Conservation (phyloP, 192 early-diverging fungal genomes). For the Linnemannia zychae region DNA sequence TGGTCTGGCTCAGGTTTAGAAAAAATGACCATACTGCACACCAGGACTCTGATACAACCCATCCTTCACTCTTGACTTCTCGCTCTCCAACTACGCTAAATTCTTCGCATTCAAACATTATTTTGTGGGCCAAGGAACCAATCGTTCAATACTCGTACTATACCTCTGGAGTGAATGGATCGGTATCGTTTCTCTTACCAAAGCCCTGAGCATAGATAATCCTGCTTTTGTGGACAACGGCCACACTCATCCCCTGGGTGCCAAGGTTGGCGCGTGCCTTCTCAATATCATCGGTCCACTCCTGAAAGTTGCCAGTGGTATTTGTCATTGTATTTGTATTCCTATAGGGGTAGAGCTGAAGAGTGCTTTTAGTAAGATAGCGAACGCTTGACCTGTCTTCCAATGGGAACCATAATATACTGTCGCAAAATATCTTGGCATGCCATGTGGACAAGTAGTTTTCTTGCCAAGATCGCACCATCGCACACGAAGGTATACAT, state of each 20-base stretch:
- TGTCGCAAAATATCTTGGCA: conserved; percentile 21
- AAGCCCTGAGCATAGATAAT: conserved; percentile 21
- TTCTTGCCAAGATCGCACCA: conserved; percentile 20
- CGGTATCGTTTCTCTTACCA: conserved; percentile 31
- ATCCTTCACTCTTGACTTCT: conserved; percentile 9
- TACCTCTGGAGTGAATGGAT: conserved; percentile 31
- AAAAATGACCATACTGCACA: neutral
- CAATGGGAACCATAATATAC: conserved; percentile 12
- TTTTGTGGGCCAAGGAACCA: conserved; percentile 22
- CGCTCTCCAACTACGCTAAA: conserved; percentile 10
- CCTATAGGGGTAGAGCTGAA: conserved; percentile 10
- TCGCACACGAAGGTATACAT: neutral
- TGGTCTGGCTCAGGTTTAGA: conserved; percentile 2
- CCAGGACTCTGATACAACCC: conserved; percentile 7
- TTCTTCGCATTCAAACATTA: conserved; percentile 13
- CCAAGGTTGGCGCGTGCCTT: conserved; percentile 25
- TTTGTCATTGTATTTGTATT: conserved; percentile 22
- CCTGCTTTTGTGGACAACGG: conserved; percentile 21
- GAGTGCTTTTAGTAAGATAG: conserved; percentile 18
- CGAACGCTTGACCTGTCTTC: conserved; percentile 10
- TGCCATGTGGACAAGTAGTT: conserved; percentile 12
- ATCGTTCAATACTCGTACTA: conserved; percentile 15
- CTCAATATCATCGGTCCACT: conserved; percentile 28
- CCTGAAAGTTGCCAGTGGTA: conserved; percentile 9
- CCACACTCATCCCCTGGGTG: conserved; percentile 27